A percentile compares a stretch with the other conserved stretches of the same genome.
Evolutionary conservation across 257 asterid species (phyloP).

Genomic region (Fraxinus americana): DNA sequence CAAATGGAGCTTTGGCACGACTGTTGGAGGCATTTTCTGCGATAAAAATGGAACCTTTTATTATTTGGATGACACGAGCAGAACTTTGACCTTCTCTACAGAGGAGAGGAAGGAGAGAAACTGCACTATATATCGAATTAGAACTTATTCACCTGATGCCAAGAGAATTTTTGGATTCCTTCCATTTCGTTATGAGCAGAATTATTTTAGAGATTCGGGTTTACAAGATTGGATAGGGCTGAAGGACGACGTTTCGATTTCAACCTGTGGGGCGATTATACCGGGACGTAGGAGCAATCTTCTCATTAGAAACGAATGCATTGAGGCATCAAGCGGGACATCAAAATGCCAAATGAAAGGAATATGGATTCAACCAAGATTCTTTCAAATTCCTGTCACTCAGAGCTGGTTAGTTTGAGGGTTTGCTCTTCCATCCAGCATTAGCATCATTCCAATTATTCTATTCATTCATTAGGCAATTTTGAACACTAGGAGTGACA

Average conservation of each 20-base stretch:
- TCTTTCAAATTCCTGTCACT: slow-evolving; percentile 28
- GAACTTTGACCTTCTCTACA: slow-evolving; percentile 7
- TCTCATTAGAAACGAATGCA: slow-evolving; percentile 18
- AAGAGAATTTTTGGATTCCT: not conserved
- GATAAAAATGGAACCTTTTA: slow-evolving; percentile 6
- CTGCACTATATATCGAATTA: not conserved
- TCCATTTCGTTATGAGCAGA: not conserved
- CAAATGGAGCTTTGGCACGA: not conserved
- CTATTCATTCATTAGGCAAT: not conserved
- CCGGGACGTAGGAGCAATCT: not conserved
- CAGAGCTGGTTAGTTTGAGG: slow-evolving; percentile 24
- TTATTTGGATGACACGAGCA: not conserved
- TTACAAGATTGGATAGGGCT: slow-evolving; percentile 12
- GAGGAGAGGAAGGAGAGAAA: not conserved
- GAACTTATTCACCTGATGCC: not conserved
- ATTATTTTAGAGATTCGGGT: not conserved
- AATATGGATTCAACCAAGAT: slow-evolving; percentile 37
- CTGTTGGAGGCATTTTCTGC: slow-evolving; percentile 5
- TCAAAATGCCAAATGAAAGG: slow-evolving; percentile 22
- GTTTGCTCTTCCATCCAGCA: not conserved
- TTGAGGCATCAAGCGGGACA: slow-evolving; percentile 9
- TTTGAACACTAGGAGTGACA: not conserved
- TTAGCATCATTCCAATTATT: not conserved
- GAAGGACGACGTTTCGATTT: slow-evolving; percentile 19
- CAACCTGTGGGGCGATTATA: slow-evolving; percentile 14